Conservation (phyloP, 2,329 filamentous ascomycete genomes). For the Hirsutella rhossiliensis region DNA sequence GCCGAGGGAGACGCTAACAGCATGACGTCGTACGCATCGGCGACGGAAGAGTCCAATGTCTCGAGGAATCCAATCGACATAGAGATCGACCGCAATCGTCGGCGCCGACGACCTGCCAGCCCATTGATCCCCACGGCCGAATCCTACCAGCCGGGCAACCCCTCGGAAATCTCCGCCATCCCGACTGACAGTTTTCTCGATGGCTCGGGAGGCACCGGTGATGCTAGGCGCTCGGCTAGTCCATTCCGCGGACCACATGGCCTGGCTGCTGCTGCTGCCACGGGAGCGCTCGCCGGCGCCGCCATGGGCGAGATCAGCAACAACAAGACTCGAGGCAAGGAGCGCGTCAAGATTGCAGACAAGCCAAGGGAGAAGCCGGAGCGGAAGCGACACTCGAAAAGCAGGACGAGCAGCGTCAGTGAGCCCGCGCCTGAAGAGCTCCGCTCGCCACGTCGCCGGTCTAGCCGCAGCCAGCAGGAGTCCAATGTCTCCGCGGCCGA, state of each 20-base stretch:
- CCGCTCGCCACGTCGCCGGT: constrained; percentile 34
- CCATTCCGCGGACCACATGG: constrained; percentile 26
- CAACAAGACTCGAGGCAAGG: constrained; percentile 32
- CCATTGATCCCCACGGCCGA: constrained; percentile 49
- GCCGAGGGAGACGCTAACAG: constrained; percentile 52
- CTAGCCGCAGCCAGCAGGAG: constrained; percentile 40
- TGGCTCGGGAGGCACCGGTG: constrained; percentile 35
- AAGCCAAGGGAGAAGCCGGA: constrained; percentile 36
- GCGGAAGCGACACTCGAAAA: constrained; percentile 34
- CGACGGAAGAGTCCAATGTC: constrained; percentile 68
- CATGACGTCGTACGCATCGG: constrained; percentile 64
- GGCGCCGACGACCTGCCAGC: constrained; percentile 52
- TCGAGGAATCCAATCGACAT: constrained; percentile 73
- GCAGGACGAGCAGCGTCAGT: constrained; percentile 34
- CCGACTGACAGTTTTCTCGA: constrained; percentile 50
- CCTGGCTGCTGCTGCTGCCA: constrained; percentile 18
- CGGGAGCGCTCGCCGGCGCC: constrained; percentile 21
- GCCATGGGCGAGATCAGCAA: constrained; percentile 29
- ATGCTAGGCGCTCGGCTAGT: constrained; percentile 28
- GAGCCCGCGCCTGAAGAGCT: constrained; percentile 36
- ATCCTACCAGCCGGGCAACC: constrained; percentile 50
- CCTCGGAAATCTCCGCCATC: constrained; percentile 78
- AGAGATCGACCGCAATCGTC: constrained; percentile 58
- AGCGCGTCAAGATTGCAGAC: constrained; percentile 27
- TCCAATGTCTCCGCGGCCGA: constrained; percentile 40